These are phyloP conservation scores for Syncephalastrum monosporum DNA, from an alignment of 371 early-diverging fungal genomes.

Conservation along the genomic window DNA sequence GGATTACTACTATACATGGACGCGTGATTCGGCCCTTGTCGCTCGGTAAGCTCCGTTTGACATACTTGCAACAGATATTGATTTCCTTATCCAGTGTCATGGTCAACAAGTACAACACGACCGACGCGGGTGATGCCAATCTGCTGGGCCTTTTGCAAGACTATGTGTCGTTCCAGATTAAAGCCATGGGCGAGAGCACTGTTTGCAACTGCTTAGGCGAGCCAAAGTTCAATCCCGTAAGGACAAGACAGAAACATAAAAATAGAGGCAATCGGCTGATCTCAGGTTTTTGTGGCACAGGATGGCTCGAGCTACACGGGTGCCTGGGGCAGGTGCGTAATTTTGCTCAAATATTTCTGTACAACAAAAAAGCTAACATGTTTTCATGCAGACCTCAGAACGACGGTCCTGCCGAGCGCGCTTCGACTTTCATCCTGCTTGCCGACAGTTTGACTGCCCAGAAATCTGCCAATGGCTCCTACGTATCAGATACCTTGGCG, in stretches of 20 bases:
- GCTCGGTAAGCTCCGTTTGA: conserved; percentile 28
- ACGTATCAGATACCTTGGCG: conserved; percentile 8
- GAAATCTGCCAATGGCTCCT: not conserved
- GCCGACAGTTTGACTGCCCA: conserved; percentile 25
- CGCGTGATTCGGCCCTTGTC: conserved; percentile 68
- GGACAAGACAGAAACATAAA: conserved; percentile 42
- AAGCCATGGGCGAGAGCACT: conserved; percentile 22
- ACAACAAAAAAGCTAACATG: not conserved
- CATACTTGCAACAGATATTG: conserved; percentile 5
- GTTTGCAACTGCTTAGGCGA: conserved; percentile 64
- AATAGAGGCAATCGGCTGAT: not conserved
- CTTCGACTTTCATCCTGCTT: conserved; percentile 49
- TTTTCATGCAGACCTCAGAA: conserved; percentile 60
- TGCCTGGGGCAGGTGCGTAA: conserved; percentile 12
- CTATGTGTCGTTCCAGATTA: conserved; percentile 36
- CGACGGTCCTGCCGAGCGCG: conserved; percentile 84
- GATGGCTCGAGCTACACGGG: conserved; percentile 18
- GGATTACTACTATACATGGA: conserved; percentile 82
- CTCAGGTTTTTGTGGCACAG: not conserved
- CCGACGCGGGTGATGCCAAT: conserved; percentile 17
- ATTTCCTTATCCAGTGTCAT: conserved; percentile 83
- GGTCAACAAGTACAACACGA: conserved; percentile 95
- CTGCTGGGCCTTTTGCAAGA: conserved; percentile 21
- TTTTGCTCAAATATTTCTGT: not conserved
- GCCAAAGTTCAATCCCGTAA: conserved; percentile 58